A percentile compares a stretch with the other conserved stretches of the same genome.
Evolutionary conservation across 2,329 filamentous ascomycete species (phyloP).

Genomic region (Cladosporium sphaerospermum): DNA sequence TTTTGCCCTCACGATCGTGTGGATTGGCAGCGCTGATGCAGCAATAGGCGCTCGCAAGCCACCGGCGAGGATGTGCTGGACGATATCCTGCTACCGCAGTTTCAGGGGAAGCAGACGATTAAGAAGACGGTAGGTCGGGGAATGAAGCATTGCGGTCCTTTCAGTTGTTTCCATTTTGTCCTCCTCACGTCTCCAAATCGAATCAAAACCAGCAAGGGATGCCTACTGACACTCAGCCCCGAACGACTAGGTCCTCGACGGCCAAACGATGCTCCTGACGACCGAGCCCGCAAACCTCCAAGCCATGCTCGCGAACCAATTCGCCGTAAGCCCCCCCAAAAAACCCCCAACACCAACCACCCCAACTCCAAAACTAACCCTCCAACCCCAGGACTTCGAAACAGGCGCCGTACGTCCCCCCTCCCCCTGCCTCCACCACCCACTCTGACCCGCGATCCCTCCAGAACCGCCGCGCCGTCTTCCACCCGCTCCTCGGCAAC

Average conservation of each 20-base stretch:
- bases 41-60: background rate
- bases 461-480: constrained; percentile 9
- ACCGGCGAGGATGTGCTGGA: constrained; percentile 19
- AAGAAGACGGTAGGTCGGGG: constrained; percentile 1
- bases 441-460: background rate
- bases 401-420: constrained; percentile 14
- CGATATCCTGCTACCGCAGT: constrained; percentile 15
- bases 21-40: background rate
- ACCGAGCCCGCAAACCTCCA: constrained; percentile 49
- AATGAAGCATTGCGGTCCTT: constrained; percentile 31
- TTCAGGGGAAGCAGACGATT: constrained; percentile 5
- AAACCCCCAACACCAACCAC: background rate
- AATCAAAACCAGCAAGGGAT: no score
- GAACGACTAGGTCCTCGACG: constrained; percentile 11
- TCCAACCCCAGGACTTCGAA: constrained; percentile 36
- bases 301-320: constrained; percentile 46
- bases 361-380: background rate
- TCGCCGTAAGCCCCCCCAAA: constrained; percentile 32
- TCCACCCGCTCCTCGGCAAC: constrained; percentile 22
- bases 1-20: background rate
- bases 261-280: constrained; percentile 16
- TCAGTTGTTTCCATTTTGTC: constrained; percentile 31
- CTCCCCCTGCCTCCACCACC: background rate
- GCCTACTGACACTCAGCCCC: no score
- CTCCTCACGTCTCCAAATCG: no score